A percentile compares a stretch with the other conserved stretches of the same genome.
Evolutionary conservation across 768 basidiomycete genomes (phyloP).

Genomic region (Sarcodon sp.): DNA sequence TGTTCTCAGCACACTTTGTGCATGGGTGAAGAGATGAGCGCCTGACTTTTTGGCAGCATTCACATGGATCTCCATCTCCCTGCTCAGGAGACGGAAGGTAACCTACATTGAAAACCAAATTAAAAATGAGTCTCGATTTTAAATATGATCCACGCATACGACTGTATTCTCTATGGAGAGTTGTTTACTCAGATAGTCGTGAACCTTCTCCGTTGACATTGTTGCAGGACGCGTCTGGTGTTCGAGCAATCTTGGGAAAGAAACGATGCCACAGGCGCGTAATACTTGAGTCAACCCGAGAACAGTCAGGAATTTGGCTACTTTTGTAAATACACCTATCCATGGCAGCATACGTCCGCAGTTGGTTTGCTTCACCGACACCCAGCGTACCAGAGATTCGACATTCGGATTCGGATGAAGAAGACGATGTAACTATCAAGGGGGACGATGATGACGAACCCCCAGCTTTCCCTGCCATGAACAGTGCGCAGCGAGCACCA

Average conservation of each 20-base stretch:
- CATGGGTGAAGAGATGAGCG: constrained; percentile 6
- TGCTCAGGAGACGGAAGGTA: constrained; percentile 67
- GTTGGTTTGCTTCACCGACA: constrained; percentile 31
- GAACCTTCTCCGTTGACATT: neutral
- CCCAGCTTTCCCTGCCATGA: constrained; percentile 61
- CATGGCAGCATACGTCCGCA: constrained; percentile 50
- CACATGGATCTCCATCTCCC: constrained; percentile 59
- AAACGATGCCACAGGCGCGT: too few relatives aligned
- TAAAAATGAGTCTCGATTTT: neutral
- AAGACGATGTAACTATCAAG: constrained; percentile 22
- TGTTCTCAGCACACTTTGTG: neutral
- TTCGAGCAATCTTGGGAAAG: too few relatives aligned
- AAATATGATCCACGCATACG: constrained; percentile 15
- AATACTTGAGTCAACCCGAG: too few relatives aligned
- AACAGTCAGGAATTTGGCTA: too few relatives aligned
- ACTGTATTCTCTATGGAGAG: constrained; percentile 29
- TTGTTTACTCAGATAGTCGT: constrained; percentile 33
- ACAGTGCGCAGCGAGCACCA: constrained; percentile 51
- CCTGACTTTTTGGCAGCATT: constrained; percentile 65
- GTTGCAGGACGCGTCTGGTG: neutral
- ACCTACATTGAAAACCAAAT: constrained; percentile 30
- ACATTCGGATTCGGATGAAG: neutral
- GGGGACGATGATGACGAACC: constrained; percentile 41
- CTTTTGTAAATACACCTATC: too few relatives aligned
- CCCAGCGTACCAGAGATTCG: constrained; percentile 19